These are phyloP conservation scores for Beauveria medogensis DNA, from an alignment of 2,329 filamentous ascomycete genomes.

Conservation along the genomic window DNA sequence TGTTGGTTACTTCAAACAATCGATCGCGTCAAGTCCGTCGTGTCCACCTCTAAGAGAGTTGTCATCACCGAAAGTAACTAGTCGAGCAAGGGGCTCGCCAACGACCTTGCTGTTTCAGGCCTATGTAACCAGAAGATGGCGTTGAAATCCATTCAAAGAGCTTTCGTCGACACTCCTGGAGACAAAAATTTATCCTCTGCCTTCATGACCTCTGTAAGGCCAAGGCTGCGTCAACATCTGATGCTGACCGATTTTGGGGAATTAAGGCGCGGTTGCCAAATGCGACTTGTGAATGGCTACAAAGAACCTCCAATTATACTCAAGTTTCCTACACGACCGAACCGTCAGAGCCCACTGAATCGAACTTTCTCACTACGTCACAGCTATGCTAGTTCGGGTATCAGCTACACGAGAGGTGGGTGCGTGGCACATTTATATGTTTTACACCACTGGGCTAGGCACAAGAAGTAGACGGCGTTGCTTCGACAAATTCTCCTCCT, in stretches of 20 bases:
- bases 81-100: conserved; percentile 61
- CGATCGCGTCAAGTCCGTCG: conserved; percentile 30
- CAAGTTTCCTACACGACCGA: not conserved
- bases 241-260: conserved; percentile 73
- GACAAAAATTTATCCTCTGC: conserved; percentile 68
- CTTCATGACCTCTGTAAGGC: conserved; percentile 72
- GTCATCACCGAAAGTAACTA: conserved; percentile 80
- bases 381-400: not conserved
- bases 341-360: too few relatives aligned
- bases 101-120: conserved; percentile 62
- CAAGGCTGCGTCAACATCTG: conserved; percentile 52
- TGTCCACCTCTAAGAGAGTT: conserved; percentile 47
- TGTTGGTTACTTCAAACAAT: conserved; percentile 55
- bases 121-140: conserved; percentile 58
- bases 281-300: not conserved
- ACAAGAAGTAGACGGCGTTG: not conserved
- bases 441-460: not conserved
- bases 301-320: not conserved
- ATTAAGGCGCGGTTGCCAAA: conserved; percentile 32
- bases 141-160: conserved; percentile 52
- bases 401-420: not conserved
- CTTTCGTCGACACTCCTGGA: conserved; percentile 42
- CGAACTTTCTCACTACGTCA: too few relatives aligned
- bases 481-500: not conserved
- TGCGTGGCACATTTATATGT: not conserved